Percentiles rank a stretch among this genome's conserved stretches.
Evolutionary conservation across 805 yeast genomes (phyloP).

Genomic region (Peterozyma toletana): DNA sequence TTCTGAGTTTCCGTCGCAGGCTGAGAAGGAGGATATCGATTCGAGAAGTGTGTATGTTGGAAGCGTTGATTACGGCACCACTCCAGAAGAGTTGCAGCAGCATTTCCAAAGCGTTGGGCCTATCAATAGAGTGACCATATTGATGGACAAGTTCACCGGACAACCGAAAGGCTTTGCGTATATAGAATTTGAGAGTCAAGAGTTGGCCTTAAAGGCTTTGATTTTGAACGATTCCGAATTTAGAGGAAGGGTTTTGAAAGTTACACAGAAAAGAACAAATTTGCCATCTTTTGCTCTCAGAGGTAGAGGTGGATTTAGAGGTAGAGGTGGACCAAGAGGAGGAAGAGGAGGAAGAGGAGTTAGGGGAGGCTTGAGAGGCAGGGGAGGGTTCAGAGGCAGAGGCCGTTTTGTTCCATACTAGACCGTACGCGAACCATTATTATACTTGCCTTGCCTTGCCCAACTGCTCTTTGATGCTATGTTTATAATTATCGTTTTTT

Average conservation of each 20-base stretch:
- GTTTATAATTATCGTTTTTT: too few species aligned
- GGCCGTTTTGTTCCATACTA: constrained; percentile 26
- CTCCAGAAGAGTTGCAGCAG: constrained; percentile 73
- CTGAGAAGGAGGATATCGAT: constrained; percentile 47
- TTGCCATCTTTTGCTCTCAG: constrained; percentile 33
- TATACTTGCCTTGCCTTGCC: neutral
- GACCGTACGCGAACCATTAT: neutral
- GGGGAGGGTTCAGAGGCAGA: constrained; percentile 21
- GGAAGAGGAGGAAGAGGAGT: constrained; percentile 14
- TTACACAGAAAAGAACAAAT: constrained; percentile 73
- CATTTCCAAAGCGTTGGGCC: constrained; percentile 66
- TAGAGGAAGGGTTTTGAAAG: constrained; percentile 66
- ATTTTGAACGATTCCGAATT: constrained; percentile 58
- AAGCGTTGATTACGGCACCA: constrained; percentile 72
- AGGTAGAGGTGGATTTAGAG: constrained; percentile 15
- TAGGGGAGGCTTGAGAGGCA: constrained; percentile 15
- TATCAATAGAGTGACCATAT: constrained; percentile 73
- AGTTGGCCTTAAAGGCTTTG: constrained; percentile 59
- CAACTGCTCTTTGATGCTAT: too few species aligned
- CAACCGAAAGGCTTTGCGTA: constrained; percentile 86
- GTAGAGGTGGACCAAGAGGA: constrained; percentile 15
- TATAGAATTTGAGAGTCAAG: constrained; percentile 69
- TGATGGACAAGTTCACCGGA: constrained; percentile 67
- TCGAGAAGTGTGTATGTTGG: constrained; percentile 76
- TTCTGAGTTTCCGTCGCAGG: neutral